Evolutionary conservation across 345 rosid genomes (phyloP).

Genomic region (Eucalyptus erythrocorys): DNA sequence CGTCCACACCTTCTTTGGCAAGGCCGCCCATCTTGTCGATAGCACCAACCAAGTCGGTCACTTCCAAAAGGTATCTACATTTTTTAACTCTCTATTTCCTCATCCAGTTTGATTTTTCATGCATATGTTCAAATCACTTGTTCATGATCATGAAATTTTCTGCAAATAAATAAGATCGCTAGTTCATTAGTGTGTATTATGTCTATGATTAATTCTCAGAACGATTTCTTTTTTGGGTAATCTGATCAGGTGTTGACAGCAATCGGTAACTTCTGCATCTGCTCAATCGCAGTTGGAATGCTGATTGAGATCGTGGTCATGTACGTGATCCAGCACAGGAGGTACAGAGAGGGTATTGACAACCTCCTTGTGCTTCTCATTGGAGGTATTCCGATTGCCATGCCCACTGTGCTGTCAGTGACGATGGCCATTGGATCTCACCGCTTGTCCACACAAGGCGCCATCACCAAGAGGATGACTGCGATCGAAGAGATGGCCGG

Average conservation of each 20-base stretch:
- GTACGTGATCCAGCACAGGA: slow-evolving; percentile 67
- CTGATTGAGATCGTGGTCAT: slow-evolving; percentile 59
- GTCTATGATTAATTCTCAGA: background rate
- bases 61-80: slow-evolving; percentile 58
- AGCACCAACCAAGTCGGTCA: slow-evolving; percentile 93
- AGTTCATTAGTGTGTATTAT: background rate
- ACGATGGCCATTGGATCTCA: slow-evolving; percentile 99
- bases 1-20: slow-evolving; percentile 92
- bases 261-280: slow-evolving; percentile 95
- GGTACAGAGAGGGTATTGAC: slow-evolving; percentile 79
- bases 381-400: slow-evolving; percentile 97
- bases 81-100: background rate
- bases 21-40: slow-evolving; percentile 94
- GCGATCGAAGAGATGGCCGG: slow-evolving; percentile 99
- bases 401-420: slow-evolving; percentile 95
- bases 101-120: background rate
- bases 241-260: slow-evolving; percentile 59
- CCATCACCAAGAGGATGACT: slow-evolving; percentile 96
- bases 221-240: background rate
- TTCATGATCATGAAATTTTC: background rate
- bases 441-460: slow-evolving; percentile 84
- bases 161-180: background rate
- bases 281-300: slow-evolving; percentile 83
- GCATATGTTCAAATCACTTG: background rate
- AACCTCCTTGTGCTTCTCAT: slow-evolving; percentile 93